Conservation (phyloP, 768 basidiomycete genomes). For the Lactifluus hygrophoroides region DNA sequence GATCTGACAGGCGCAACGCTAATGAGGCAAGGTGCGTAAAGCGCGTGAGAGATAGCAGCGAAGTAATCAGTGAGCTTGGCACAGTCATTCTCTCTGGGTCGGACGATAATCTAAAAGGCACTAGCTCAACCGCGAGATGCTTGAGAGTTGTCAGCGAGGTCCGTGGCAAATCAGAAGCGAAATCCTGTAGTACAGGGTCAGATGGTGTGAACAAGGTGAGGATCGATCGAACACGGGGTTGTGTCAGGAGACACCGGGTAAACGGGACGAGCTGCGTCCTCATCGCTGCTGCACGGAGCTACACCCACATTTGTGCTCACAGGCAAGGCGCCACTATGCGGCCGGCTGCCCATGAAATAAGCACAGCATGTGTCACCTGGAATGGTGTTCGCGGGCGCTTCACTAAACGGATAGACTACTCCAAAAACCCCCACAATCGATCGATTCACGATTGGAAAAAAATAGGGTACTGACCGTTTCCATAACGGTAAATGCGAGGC, state of each 20-base stretch:
- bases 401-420: background rate
- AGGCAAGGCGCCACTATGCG: background rate
- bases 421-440: background rate
- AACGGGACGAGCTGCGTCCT: background rate
- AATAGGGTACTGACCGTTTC: conserved; percentile 42
- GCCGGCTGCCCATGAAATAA: background rate
- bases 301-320: background rate
- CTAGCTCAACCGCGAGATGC: conserved; percentile 47
- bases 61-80: conserved; percentile 6
- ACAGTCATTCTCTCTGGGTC: background rate
- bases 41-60: conserved; percentile 12
- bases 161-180: conserved; percentile 24
- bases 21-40: conserved; percentile 17
- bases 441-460: background rate
- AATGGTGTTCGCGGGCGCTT: background rate
- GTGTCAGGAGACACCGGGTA: background rate
- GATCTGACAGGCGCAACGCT: conserved; percentile 13
- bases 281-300: background rate
- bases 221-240: conserved; percentile 2
- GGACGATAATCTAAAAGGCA: conserved; percentile 26
- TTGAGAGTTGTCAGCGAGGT: conserved; percentile 35
- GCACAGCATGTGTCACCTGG: background rate
- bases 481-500: conserved; percentile 51
- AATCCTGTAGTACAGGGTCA: conserved; percentile 19
- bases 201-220: conserved; percentile 29